Evolutionary conservation across 2,329 filamentous ascomycete species (phyloP).

Genomic region (Juglanconis oblonga): DNA sequence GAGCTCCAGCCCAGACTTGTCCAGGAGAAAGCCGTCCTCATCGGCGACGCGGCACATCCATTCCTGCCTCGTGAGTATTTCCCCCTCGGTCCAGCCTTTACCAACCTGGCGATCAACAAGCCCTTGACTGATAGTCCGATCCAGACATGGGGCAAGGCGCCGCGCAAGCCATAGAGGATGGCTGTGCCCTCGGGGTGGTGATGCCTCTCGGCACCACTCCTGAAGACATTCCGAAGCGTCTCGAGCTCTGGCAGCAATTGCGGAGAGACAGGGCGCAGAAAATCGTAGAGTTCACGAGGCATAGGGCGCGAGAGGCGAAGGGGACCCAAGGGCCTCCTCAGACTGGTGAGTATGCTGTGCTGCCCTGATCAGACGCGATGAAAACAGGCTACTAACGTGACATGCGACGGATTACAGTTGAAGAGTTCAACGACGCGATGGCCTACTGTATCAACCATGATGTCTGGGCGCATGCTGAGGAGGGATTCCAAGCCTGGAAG

Average conservation of each 20-base stretch:
- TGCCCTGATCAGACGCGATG: neutral
- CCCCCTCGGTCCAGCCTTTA: neutral
- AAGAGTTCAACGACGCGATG: conserved; percentile 7
- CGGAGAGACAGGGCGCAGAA: conserved; percentile 5
- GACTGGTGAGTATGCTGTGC: conserved; percentile 2
- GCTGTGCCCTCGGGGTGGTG: conserved; percentile 6
- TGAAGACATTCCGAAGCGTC: neutral
- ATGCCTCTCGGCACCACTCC: neutral
- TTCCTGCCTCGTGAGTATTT: conserved; percentile 22
- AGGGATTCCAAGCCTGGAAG: conserved; percentile 6
- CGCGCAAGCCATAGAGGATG: conserved; percentile 16
- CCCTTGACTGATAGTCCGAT: no score
- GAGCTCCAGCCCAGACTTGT: conserved; percentile 18
- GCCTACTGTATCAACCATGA: conserved; percentile 11
- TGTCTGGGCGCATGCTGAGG: conserved; percentile 9
- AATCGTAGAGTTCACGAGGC: conserved; percentile 5
- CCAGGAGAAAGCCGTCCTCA: conserved; percentile 22
- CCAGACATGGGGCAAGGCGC: conserved; percentile 18
- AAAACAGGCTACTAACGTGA: neutral
- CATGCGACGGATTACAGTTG: neutral
- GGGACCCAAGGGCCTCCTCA: conserved; percentile 1
- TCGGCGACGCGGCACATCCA: conserved; percentile 25
- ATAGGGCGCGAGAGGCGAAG: neutral
- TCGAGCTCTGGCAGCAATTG: conserved; percentile 13
- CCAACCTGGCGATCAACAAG: no score